These are phyloP conservation scores for Trichoderma lentiforme DNA, from an alignment of 2,329 filamentous ascomycete genomes.

Conservation along the genomic window DNA sequence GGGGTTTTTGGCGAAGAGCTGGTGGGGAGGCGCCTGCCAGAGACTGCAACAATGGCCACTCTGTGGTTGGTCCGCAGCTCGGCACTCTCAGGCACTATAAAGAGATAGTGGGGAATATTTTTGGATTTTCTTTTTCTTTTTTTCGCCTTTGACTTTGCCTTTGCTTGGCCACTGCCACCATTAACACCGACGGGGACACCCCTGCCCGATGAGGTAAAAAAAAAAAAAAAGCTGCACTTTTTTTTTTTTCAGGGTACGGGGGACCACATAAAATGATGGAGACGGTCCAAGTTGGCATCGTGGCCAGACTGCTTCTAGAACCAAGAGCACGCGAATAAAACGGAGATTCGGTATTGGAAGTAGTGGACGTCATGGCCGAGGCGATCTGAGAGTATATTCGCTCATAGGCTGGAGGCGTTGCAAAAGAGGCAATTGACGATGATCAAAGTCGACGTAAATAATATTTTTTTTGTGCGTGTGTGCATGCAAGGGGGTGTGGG, in stretches of 20 bases:
- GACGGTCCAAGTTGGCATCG: neutral
- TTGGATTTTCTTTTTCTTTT: neutral
- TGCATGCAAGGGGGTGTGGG: neutral
- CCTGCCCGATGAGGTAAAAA: constrained; percentile 11
- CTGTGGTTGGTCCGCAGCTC: constrained; percentile 13
- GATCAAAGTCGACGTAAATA: neutral
- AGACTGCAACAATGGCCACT: neutral
- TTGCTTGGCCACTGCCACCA: neutral
- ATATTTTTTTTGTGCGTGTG: neutral
- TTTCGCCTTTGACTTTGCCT: neutral
- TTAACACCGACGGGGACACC: neutral
- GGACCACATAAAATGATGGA: constrained; percentile 2
- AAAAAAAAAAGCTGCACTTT: neutral
- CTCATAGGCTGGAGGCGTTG: neutral
- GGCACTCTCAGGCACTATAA: constrained; percentile 6
- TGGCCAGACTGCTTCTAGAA: constrained; percentile 13
- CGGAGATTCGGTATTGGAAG: neutral
- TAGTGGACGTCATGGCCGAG: neutral
- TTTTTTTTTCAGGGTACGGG: neutral
- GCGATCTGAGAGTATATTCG: neutral
- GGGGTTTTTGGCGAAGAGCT: neutral
- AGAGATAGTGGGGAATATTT: neutral
- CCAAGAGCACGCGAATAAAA: neutral
- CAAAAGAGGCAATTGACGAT: neutral
- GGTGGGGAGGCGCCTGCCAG: constrained; percentile 6